Conservation (phyloP, 2,329 filamentous ascomycete genomes). For the Claviceps fusiformis region DNA sequence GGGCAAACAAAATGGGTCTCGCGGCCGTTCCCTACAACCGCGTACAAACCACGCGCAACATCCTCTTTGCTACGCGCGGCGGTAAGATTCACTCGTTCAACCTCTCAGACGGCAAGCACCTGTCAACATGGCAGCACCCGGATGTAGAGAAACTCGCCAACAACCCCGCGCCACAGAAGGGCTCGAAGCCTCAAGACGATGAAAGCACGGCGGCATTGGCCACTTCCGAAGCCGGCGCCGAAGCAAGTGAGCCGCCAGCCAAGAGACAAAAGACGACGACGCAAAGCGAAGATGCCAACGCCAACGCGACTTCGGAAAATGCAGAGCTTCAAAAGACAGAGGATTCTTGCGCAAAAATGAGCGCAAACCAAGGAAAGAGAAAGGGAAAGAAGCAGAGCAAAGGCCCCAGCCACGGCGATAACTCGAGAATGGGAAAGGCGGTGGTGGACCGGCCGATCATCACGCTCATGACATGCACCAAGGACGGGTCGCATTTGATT, state of each 20-base stretch:
- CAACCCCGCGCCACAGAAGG: conserved; percentile 10
- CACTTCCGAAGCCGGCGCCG: conserved; percentile 8
- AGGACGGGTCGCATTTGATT: conserved; percentile 54
- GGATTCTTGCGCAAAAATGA: conserved; percentile 7
- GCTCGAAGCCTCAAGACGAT: conserved; percentile 7
- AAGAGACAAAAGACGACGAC: conserved; percentile 22
- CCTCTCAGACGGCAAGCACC: conserved; percentile 39
- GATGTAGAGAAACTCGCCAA: conserved; percentile 21
- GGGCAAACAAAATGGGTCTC: conserved; percentile 1
- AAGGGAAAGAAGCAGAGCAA: conserved; percentile 18
- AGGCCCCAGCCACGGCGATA: conserved; percentile 10
- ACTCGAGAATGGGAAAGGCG: conserved; percentile 14
- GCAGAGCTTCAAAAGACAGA: conserved; percentile 5
- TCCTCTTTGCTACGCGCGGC: conserved; percentile 63
- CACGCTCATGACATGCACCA: conserved; percentile 51
- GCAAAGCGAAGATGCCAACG: conserved; percentile 12
- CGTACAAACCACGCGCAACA: conserved; percentile 37
- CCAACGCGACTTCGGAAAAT: not conserved
- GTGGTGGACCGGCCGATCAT: conserved; percentile 49
- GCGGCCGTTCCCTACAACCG: conserved; percentile 49
- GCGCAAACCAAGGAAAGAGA: conserved; percentile 11
- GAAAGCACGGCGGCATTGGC: conserved; percentile 6
- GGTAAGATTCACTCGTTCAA: conserved; percentile 56
- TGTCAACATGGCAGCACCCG: conserved; percentile 49
- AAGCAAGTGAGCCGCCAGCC: conserved; percentile 19